Base-by-base conservation (phyloP, 1,284 basidiomycete species). In the Kalmanozyma brasiliensis region DNA sequence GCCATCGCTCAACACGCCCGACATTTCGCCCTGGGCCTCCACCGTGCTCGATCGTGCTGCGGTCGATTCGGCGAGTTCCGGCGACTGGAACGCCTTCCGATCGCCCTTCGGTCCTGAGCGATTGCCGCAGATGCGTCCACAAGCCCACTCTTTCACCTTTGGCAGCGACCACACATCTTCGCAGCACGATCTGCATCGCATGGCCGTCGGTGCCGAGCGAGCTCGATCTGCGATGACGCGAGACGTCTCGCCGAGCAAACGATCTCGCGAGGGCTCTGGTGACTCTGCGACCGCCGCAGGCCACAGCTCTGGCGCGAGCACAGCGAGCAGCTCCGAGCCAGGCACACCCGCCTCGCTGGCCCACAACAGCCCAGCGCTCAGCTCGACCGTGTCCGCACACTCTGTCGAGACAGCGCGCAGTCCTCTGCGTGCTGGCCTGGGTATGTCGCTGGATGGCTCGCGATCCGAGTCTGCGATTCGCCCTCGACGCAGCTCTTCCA, bases 241-340 rank as follows among this genome's bases (percentile, higher is more conserved):
- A 13, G 44, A 52, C 7, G 51, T 16, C 16, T 53, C 36, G 19
- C 44, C 66, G 0, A 23, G 47, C n/a, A 68, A 53, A 22, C 65
- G 61, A 45, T 35, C 47, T 22, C 62, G 62, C 36, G 62, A 65
- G 43, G 45, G 62, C 37, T 65, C 58, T 9, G 53, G 56, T 26
- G 45, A 61, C 33, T 65, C 56, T 8, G 58, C 62, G 22, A 24
- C 44, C 10, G 45, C 56, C 8, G 48, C 61, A 9, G 44, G 22
- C 8, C 57, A 60, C 56, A 73, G 73, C 47, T 75, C 74, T 19
- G 59, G 56, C 17, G 60, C 61, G 5, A 76, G 77, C 43, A 74
- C 74, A 17, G 63, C 68, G 1, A 76, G 66, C 44, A 63, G 71
- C 38, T 71, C 67, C 22, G 76, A 78, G 33, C 77, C 76, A 4